phyloP scores from a whole-genome alignment of 768 basidiomycete species.

The Galerina marginata region DNA sequence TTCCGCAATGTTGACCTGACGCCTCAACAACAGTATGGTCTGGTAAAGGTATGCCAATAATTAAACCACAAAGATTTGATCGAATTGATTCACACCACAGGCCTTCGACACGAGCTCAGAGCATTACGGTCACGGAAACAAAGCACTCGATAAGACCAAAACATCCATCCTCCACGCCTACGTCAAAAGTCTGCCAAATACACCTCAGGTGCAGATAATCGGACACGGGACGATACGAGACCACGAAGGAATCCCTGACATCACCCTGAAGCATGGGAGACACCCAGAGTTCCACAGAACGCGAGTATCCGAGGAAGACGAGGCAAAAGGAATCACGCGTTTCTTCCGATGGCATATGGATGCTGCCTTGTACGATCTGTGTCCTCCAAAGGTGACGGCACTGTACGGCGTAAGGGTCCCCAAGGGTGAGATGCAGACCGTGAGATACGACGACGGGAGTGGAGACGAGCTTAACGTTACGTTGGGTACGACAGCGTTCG shows the following conservation, averaged over 20 bases:
- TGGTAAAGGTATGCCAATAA: slow-evolving; percentile 68
- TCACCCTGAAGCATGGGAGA: slow-evolving; percentile 83
- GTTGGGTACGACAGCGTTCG: slow-evolving; percentile 86
- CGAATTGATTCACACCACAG: slow-evolving; percentile 37
- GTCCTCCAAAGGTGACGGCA: slow-evolving; percentile 84
- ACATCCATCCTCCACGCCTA: slow-evolving; percentile 89
- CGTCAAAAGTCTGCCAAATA: slow-evolving; percentile 87
- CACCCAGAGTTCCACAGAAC: slow-evolving; percentile 91
- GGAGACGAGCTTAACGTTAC: slow-evolving; percentile 84
- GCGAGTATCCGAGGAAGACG: slow-evolving; percentile 72
- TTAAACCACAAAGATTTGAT: no score
- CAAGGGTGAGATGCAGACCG: slow-evolving; percentile 62
- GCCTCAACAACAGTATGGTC: slow-evolving; percentile 81
- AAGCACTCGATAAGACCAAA: slow-evolving; percentile 75
- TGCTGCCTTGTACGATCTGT: slow-evolving; percentile 78
- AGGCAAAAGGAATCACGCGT: slow-evolving; percentile 77
- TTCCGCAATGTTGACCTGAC: slow-evolving; percentile 72
- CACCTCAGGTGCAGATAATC: slow-evolving; percentile 91
- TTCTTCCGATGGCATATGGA: slow-evolving; percentile 96
- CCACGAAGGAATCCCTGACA: slow-evolving; percentile 80
- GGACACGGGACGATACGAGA: slow-evolving; percentile 83
- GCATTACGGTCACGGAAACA: slow-evolving; percentile 87
- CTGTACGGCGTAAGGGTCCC: slow-evolving; percentile 83
- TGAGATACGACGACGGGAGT: slow-evolving; percentile 85
- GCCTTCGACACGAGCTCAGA: slow-evolving; percentile 71